Conservation (phyloP, 2,329 filamentous ascomycete species). For the Clonostachys solani region DNA sequence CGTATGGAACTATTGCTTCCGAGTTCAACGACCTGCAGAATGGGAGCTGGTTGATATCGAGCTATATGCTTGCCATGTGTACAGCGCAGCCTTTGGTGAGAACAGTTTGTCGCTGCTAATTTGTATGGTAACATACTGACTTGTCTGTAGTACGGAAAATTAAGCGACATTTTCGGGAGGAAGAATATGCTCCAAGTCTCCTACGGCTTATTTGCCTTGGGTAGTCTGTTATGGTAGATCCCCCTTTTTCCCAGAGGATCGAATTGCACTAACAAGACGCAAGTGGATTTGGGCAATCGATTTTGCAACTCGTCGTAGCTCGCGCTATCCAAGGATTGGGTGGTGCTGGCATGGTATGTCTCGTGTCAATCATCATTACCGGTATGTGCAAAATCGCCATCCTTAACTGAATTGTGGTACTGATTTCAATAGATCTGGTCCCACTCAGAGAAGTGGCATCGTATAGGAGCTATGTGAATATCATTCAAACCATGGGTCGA, state of each 20-base stretch:
- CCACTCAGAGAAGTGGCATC: slow-evolving; percentile 64
- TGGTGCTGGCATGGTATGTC: slow-evolving; percentile 67
- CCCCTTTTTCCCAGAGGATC: too few species aligned
- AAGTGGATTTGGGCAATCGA: slow-evolving; percentile 59
- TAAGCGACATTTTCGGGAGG: slow-evolving; percentile 68
- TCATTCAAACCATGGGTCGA: slow-evolving; percentile 66
- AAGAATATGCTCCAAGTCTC: slow-evolving; percentile 62
- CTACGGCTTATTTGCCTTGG: slow-evolving; percentile 60
- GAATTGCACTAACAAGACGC: slow-evolving; percentile 11
- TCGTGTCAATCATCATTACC: slow-evolving; percentile 53
- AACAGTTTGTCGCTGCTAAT: neutral
- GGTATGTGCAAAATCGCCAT: slow-evolving; percentile 12
- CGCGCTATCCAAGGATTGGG: slow-evolving; percentile 53
- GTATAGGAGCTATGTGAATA: slow-evolving; percentile 71
- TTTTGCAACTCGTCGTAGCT: slow-evolving; percentile 59
- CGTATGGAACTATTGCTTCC: slow-evolving; percentile 57
- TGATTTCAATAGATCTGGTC: slow-evolving; percentile 60
- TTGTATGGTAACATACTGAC: neutral
- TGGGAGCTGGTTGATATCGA: slow-evolving; percentile 36
- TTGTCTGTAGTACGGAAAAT: slow-evolving; percentile 53
- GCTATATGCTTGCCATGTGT: slow-evolving; percentile 21
- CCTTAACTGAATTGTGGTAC: slow-evolving; percentile 7
- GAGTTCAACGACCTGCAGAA: slow-evolving; percentile 53
- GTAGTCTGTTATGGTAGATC: slow-evolving; percentile 30
- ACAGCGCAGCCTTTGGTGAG: slow-evolving; percentile 35